Conservation (phyloP, 2,329 filamentous ascomycete genomes). For the Ploettnerulaceae sp. region DNA sequence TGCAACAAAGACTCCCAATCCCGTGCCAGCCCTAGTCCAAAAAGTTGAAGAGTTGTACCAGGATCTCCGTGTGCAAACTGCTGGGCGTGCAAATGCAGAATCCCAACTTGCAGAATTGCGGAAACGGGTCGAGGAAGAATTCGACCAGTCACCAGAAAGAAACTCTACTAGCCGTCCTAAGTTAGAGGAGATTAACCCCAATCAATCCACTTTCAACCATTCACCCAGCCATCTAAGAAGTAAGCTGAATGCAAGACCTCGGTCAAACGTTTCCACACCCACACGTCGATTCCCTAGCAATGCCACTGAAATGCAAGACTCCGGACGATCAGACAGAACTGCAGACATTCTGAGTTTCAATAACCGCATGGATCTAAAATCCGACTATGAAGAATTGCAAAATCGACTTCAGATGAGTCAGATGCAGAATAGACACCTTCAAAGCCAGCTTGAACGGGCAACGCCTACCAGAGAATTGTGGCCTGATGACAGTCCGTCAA, state of each 20-base stretch:
- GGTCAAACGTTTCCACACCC: conserved; percentile 74
- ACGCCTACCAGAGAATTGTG: conserved; percentile 57
- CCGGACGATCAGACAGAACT: conserved; percentile 77
- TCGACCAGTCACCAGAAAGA: conserved; percentile 57
- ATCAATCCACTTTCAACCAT: conserved; percentile 67
- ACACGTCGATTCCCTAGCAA: conserved; percentile 65
- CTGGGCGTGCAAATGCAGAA: conserved; percentile 78
- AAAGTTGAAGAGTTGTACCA: conserved; percentile 87
- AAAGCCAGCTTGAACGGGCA: conserved; percentile 73
- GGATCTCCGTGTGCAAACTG: conserved; percentile 76
- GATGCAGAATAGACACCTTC: conserved; percentile 91
- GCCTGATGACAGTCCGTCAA: conserved; percentile 72
- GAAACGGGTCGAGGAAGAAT: conserved; percentile 65
- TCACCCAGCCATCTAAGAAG: conserved; percentile 67
- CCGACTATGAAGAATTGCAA: conserved; percentile 86
- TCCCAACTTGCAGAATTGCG: conserved; percentile 75
- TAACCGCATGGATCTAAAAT: conserved; percentile 83
- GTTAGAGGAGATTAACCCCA: conserved; percentile 82
- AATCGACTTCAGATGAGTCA: conserved; percentile 90
- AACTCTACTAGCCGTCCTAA: conserved; percentile 64
- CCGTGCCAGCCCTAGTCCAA: conserved; percentile 77
- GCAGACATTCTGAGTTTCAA: conserved; percentile 80
- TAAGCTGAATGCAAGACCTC: conserved; percentile 51
- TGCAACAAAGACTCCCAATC: conserved; percentile 47
- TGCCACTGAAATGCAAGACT: conserved; percentile 61